A percentile compares a stretch with the other conserved stretches of the same genome.
Conservation (phyloP, 1,284 basidiomycete species). For the Puccinia hordei region DNA sequence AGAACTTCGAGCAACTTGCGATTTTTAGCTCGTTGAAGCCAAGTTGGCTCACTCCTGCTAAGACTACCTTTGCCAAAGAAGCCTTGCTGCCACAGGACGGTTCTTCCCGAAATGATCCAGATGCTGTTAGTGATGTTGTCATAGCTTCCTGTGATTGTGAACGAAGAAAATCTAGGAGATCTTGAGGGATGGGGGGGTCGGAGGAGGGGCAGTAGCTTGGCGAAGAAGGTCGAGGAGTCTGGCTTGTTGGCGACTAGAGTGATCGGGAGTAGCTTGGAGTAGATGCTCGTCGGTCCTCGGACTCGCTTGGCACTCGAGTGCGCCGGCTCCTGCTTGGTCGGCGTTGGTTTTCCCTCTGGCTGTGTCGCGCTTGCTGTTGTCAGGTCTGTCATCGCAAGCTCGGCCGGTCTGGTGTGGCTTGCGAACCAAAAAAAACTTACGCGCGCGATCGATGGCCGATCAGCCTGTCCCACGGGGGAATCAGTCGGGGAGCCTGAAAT, state of each 20-base stretch:
- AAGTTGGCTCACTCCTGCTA: slow-evolving; percentile 90
- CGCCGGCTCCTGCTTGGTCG: slow-evolving; percentile 13
- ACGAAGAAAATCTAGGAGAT: neutral
- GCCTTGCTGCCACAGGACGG: slow-evolving; percentile 77
- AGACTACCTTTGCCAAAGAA: slow-evolving; percentile 97
- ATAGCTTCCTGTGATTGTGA: neutral
- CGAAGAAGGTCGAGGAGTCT: neutral
- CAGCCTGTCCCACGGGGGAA: too few species aligned
- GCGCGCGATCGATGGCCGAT: too few species aligned
- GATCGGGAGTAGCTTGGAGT: slow-evolving; percentile 21
- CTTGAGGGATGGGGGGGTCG: slow-evolving; percentile 2
- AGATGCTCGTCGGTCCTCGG: slow-evolving; percentile 11
- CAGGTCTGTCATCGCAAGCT: neutral
- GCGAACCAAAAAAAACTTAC: too few species aligned
- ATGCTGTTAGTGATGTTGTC: slow-evolving; percentile 13
- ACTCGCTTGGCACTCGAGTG: slow-evolving; percentile 27
- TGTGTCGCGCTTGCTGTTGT: neutral
- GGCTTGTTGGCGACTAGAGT: neutral
- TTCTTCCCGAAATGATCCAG: neutral
- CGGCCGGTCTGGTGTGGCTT: too few species aligned
- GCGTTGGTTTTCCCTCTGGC: neutral
- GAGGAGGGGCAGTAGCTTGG: slow-evolving; percentile 9
- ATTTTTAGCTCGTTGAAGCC: slow-evolving; percentile 68
- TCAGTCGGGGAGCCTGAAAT: too few species aligned
- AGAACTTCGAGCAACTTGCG: slow-evolving; percentile 66